Conservation (phyloP, 2,329 filamentous ascomycete genomes). For the Thelonectria rubi region DNA sequence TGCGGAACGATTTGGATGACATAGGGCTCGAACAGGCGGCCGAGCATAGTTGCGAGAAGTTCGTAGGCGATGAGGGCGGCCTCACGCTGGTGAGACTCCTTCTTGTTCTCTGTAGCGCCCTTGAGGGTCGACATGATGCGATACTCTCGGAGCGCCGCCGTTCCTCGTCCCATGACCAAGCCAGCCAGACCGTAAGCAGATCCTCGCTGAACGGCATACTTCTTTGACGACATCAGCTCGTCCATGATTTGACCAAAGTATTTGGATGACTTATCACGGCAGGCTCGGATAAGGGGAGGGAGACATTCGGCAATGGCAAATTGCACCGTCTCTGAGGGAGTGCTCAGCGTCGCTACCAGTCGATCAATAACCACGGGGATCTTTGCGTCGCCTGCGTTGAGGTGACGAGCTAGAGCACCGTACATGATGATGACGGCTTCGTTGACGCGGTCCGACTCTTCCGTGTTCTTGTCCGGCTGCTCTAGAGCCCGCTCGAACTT, state of each 20-base stretch:
- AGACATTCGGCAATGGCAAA: conserved; percentile 95
- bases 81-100: conserved; percentile 87
- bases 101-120: conserved; percentile 92
- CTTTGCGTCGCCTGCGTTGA: conserved; percentile 84
- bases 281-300: conserved; percentile 87
- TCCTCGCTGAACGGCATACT: conserved; percentile 90
- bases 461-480: conserved; percentile 80
- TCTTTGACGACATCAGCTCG: conserved; percentile 84
- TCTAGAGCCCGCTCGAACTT: conserved; percentile 91
- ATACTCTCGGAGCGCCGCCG: conserved; percentile 82
- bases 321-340: conserved; percentile 95
- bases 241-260: conserved; percentile 86
- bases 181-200: conserved; percentile 95
- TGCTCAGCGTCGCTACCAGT: conserved; percentile 86
- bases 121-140: conserved; percentile 85
- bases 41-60: conserved; percentile 85
- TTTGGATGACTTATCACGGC: conserved; percentile 76
- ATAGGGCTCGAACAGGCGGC: conserved; percentile 92
- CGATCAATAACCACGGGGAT: conserved; percentile 89
- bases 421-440: conserved; percentile 98
- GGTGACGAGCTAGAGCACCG: conserved; percentile 88
- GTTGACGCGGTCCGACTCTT: conserved; percentile 88
- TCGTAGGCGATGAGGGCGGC: conserved; percentile 91
- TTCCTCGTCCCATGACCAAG: conserved; percentile 86
- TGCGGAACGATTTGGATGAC: conserved; percentile 95